phyloP scores from a whole-genome alignment of 2,329 filamentous ascomycete species.

The Aspergillus puulaauensis region DNA sequence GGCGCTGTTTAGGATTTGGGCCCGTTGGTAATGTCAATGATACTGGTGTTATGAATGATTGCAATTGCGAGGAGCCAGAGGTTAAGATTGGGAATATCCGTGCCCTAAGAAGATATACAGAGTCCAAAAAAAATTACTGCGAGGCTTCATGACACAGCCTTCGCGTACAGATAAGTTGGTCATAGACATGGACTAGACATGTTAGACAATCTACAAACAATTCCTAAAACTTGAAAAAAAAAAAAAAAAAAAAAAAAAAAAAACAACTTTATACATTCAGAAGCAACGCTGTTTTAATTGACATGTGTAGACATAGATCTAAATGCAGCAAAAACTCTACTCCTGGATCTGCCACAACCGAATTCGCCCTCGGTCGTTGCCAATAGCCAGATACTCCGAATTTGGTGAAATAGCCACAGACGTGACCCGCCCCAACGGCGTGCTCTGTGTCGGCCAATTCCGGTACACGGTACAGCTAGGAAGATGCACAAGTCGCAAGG shows the following conservation, averaged over 20 bases:
- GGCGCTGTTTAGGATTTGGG: conserved; percentile 2
- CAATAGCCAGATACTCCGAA: conserved; percentile 75
- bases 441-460: conserved; percentile 94
- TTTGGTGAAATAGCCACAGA: conserved; percentile 66
- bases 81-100: not conserved
- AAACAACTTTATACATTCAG: not conserved
- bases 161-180: not conserved
- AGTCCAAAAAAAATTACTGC: not conserved
- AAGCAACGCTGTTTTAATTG: not conserved
- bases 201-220: not conserved
- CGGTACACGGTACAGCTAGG: conserved; percentile 91
- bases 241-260: no score
- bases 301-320: not conserved
- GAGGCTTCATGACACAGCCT: not conserved
- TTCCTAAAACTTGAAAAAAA: not conserved
- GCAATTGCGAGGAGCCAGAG: not conserved
- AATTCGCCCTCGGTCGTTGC: conserved; percentile 85
- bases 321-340: conserved; percentile 38
- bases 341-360: conserved; percentile 83
- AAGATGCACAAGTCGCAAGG: conserved; percentile 76
- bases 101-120: not conserved
- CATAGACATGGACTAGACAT: conserved; percentile 1
- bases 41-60: not conserved
- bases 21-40: not conserved
- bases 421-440: conserved; percentile 80